Percentiles rank a stretch among this genome's conserved stretches.
These are phyloP conservation scores for Aspergillus sp. DNA, from an alignment of 2,329 filamentous ascomycete genomes.

Conservation along the genomic window DNA sequence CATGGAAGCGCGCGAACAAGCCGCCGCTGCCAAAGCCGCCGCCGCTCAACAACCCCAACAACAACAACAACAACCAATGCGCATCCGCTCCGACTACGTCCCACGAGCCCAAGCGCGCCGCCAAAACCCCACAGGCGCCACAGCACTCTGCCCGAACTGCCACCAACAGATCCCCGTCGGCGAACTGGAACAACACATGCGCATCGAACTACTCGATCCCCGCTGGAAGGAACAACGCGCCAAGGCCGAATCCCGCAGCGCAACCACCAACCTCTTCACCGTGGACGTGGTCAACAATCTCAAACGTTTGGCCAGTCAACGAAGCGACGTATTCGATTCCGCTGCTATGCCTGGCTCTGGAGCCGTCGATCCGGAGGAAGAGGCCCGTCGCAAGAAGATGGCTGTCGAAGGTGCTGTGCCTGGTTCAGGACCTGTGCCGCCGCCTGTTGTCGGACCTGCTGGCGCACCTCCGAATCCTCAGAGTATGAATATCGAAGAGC, in stretches of 20 bases:
- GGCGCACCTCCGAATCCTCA: conserved; percentile 36
- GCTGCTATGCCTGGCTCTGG: conserved; percentile 29
- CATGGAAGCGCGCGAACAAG: conserved; percentile 57
- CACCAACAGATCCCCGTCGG: conserved; percentile 83
- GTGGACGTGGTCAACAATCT: conserved; percentile 89
- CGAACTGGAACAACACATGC: conserved; percentile 90
- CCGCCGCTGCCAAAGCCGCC: conserved; percentile 77
- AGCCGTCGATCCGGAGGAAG: conserved; percentile 71
- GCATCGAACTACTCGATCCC: conserved; percentile 90
- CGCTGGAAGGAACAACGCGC: conserved; percentile 95
- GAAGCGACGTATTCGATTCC: conserved; percentile 81
- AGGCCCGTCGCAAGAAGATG: conserved; percentile 73
- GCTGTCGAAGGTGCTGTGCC: conserved; percentile 47
- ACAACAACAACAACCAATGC: conserved; percentile 63
- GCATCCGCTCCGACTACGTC: conserved; percentile 91
- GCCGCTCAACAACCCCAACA: conserved; percentile 40
- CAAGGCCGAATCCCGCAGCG: conserved; percentile 80
- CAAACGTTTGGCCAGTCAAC: conserved; percentile 88
- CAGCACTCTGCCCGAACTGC: conserved; percentile 85
- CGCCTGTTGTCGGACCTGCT: conserved; percentile 32
- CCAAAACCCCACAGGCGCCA: conserved; percentile 64
- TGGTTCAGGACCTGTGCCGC: conserved; percentile 26
- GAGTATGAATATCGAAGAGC: conserved; percentile 76
- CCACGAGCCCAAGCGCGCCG: conserved; percentile 76
- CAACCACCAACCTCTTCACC: conserved; percentile 83